A percentile compares a stretch with the other conserved stretches of the same genome.
Conservation (phyloP, 2,329 filamentous ascomycete species). For the Xylaria sp. region DNA sequence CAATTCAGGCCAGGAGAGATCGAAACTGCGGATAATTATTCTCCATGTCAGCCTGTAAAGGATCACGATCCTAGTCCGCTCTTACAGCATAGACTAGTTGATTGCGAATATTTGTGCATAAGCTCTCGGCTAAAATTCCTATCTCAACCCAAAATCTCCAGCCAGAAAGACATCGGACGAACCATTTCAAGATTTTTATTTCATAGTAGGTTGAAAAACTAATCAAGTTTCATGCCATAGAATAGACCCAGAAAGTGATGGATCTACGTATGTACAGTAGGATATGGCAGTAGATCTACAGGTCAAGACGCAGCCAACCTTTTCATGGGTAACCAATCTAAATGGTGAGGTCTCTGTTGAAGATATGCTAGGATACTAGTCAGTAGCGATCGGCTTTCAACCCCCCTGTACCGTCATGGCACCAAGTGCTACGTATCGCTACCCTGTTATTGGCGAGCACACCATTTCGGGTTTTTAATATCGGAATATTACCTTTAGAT, state of each 20-base stretch:
- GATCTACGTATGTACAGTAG: slow-evolving; percentile 1
- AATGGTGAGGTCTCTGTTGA: slow-evolving; percentile 1
- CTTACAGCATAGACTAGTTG: neutral
- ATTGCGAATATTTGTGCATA: neutral
- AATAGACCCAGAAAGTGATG: neutral
- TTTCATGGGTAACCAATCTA: neutral
- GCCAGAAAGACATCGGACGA: slow-evolving; percentile 7
- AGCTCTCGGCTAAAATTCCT: slow-evolving; percentile 10
- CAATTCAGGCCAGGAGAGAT: slow-evolving; percentile 6
- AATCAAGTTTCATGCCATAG: slow-evolving; percentile 5
- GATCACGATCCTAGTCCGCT: slow-evolving; percentile 9
- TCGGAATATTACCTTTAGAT: slow-evolving; percentile 26
- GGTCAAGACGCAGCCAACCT: neutral
- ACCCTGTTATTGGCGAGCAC: slow-evolving; percentile 25
- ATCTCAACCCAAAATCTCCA: neutral
- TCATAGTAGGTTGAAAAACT: slow-evolving; percentile 8
- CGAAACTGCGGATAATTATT: slow-evolving; percentile 25
- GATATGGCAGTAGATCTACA: slow-evolving; percentile 11
- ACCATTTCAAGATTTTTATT: neutral
- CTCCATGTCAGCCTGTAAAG: neutral
- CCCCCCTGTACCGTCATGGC: slow-evolving; percentile 18
- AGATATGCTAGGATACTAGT: slow-evolving; percentile 20
- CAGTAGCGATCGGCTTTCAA: slow-evolving; percentile 13
- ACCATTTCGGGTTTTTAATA: slow-evolving; percentile 25
- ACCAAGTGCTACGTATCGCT: slow-evolving; percentile 11